Conservation (phyloP, 2,329 filamentous ascomycete genomes). For the Pseudogymnoascus sp. region DNA sequence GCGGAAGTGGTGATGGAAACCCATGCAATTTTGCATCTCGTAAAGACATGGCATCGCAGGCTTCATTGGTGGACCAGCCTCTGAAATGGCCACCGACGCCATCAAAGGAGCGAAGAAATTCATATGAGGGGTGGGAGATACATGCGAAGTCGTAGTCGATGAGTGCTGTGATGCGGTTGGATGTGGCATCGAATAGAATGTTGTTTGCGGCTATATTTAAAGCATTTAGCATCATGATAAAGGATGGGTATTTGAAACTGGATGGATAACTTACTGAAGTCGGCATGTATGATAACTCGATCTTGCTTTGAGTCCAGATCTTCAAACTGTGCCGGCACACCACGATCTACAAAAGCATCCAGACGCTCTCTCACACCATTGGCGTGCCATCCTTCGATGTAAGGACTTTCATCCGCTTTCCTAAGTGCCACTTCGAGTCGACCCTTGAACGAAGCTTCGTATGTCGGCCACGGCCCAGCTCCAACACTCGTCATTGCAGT, state of each 20-base stretch:
- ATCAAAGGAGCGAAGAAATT: conserved; percentile 23
- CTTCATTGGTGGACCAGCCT: conserved; percentile 20
- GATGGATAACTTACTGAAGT: conserved; percentile 23
- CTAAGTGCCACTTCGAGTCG: conserved; percentile 25
- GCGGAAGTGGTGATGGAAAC: conserved; percentile 16
- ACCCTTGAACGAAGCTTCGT: conserved; percentile 24
- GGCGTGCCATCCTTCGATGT: conserved; percentile 27
- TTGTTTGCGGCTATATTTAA: conserved; percentile 21
- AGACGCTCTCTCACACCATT: conserved; percentile 27
- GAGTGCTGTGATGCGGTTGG: conserved; percentile 25
- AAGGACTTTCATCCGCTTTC: conserved; percentile 20
- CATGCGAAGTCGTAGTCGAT: conserved; percentile 25
- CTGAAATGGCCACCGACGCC: conserved; percentile 20
- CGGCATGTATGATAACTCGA: conserved; percentile 24
- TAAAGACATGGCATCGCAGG: conserved; percentile 17
- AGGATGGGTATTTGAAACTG: neutral
- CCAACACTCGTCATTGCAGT: conserved; percentile 28
- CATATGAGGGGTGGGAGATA: conserved; percentile 22
- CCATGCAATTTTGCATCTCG: conserved; percentile 23
- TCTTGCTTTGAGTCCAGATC: conserved; percentile 15
- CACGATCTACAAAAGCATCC: conserved; percentile 23
- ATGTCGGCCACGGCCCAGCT: conserved; percentile 27
- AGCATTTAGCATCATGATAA: neutral
- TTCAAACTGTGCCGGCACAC: conserved; percentile 22
- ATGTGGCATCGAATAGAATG: conserved; percentile 23